Percentiles rank a stretch among this genome's conserved stretches.
Evolutionary conservation across 208 protist genomes (phyloP).

Genomic region (Leishmania guyanensis): DNA sequence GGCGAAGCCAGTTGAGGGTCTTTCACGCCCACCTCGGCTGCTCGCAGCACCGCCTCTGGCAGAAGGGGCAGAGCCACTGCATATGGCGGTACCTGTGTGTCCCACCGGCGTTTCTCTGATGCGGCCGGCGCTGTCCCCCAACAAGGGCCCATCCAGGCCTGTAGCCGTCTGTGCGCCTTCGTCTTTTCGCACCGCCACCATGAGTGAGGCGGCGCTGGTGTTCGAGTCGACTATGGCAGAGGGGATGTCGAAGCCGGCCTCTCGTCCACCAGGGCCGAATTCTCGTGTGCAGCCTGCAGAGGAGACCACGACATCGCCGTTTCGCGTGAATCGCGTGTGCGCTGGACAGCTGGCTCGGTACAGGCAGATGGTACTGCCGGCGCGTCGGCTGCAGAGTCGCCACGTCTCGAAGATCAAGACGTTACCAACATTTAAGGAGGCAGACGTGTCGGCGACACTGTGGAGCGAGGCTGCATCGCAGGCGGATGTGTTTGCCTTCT

Average conservation of each 20-base stretch:
- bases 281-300: not conserved
- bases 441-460: not conserved
- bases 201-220: not conserved
- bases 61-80: not conserved
- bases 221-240: not conserved
- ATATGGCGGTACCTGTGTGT: not conserved
- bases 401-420: not conserved
- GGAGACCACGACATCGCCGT: conserved; percentile 17
- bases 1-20: not conserved
- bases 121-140: not conserved
- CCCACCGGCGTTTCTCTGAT: not conserved
- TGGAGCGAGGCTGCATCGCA: conserved; percentile 24
- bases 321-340: conserved; percentile 25
- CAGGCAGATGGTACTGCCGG: not conserved
- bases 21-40: not conserved
- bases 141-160: not conserved
- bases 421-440: not conserved
- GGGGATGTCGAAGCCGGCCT: conserved; percentile 9
- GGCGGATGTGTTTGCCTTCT: conserved; percentile 30
- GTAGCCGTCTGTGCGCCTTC: not conserved
- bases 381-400: not conserved
- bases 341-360: conserved; percentile 24
- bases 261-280: conserved; percentile 10
- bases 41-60: not conserved
- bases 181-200: not conserved